These are phyloP conservation scores for Pichia manshurica DNA, from an alignment of 805 yeast genomes.

Conservation along the genomic window DNA sequence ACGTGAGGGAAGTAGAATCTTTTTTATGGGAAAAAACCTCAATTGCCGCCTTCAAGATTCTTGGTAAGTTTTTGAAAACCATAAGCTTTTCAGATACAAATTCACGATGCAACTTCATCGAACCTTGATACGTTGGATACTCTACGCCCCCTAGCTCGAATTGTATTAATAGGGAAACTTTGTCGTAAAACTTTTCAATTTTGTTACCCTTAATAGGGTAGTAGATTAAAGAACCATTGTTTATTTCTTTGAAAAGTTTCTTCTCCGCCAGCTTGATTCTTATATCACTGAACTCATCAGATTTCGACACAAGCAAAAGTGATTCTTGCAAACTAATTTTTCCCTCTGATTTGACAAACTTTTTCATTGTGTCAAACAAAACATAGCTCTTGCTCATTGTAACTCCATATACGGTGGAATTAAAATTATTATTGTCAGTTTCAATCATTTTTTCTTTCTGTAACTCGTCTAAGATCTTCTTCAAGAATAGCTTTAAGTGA, in stretches of 20 bases:
- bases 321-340: constrained; percentile 18
- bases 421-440: constrained; percentile 13
- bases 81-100: constrained; percentile 40
- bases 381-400: constrained; percentile 48
- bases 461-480: constrained; percentile 29
- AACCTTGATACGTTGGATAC: constrained; percentile 39
- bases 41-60: constrained; percentile 39
- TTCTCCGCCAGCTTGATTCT: constrained; percentile 41
- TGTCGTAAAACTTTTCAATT: constrained; percentile 29
- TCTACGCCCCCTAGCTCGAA: constrained; percentile 47
- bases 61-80: constrained; percentile 38
- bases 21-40: constrained; percentile 38
- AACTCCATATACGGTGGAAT: constrained; percentile 38
- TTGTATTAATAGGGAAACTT: constrained; percentile 40
- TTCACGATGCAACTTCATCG: constrained; percentile 33
- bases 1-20: constrained; percentile 38
- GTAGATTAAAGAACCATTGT: constrained; percentile 33
- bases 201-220: constrained; percentile 32
- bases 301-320: constrained; percentile 28
- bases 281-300: constrained; percentile 38
- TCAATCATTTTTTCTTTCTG: constrained; percentile 29
- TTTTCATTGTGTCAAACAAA: constrained; percentile 38
- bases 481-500: constrained; percentile 9
- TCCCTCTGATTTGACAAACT: constrained; percentile 22
- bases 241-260: constrained; percentile 39